Percentiles rank a stretch among this genome's conserved stretches.
These are phyloP conservation scores for Crataegus laevigata DNA, from an alignment of 306 rosid species.

Conservation along the genomic window DNA sequence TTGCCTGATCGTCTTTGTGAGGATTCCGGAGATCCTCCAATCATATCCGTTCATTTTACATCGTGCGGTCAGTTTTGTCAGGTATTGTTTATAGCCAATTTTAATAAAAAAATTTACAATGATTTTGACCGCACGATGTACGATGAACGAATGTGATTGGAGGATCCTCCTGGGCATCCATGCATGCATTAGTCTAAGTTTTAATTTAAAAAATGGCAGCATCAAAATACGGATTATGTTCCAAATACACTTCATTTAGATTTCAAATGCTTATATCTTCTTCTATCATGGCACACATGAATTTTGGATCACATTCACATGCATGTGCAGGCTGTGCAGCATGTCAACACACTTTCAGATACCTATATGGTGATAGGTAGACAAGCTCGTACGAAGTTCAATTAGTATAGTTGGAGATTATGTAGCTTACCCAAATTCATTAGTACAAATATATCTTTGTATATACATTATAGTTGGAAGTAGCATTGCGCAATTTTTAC, in stretches of 20 bases:
- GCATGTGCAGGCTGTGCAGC: not conserved
- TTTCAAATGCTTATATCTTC: not conserved
- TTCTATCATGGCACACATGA: not conserved
- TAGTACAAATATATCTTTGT: not conserved
- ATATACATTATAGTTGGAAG: too few species aligned
- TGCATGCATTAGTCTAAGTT: not conserved
- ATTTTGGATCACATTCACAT: slow-evolving; percentile 11
- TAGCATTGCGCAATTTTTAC: too few species aligned
- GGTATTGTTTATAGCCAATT: too few species aligned
- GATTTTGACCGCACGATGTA: too few species aligned
- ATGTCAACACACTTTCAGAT: not conserved
- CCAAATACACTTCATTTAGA: slow-evolving; percentile 18
- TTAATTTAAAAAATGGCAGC: not conserved
- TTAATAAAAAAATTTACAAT: too few species aligned
- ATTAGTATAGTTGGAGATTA: too few species aligned
- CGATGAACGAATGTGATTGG: too few species aligned
- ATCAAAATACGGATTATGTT: slow-evolving; percentile 16
- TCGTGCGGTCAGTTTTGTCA: too few species aligned
- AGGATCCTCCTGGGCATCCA: too few species aligned
- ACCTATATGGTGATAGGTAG: not conserved
- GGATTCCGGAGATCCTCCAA: too few species aligned
- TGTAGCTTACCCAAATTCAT: not conserved
- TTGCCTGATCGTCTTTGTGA: too few species aligned
- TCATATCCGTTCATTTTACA: too few species aligned
- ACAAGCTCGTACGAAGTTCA: not conserved